These are phyloP conservation scores for Tetratostichococcus sp. DNA, from an alignment of 139 green algal species.

Conservation along the genomic window DNA sequence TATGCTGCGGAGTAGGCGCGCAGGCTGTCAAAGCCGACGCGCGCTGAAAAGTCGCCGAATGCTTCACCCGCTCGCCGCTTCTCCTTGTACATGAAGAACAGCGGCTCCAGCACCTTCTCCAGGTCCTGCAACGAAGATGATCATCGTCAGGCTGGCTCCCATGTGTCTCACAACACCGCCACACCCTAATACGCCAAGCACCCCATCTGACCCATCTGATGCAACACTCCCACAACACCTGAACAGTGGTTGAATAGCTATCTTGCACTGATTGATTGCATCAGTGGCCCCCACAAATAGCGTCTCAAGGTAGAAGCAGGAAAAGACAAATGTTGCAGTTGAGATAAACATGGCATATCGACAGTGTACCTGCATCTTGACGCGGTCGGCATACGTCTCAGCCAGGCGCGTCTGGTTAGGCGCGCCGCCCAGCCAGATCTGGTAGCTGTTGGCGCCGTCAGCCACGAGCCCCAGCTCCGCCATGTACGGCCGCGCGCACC, in stretches of 20 bases:
- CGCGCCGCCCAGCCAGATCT: slow-evolving; percentile 91
- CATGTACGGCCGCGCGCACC: slow-evolving; percentile 97
- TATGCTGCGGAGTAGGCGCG: slow-evolving; percentile 42
- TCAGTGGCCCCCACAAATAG: no score
- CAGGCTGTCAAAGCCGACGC: slow-evolving; percentile 61
- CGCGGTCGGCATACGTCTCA: slow-evolving; percentile 67
- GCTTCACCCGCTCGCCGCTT: slow-evolving; percentile 50
- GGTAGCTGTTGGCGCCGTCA: slow-evolving; percentile 96
- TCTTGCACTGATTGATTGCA: no score
- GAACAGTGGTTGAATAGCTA: no score
- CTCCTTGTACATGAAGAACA: slow-evolving; percentile 76
- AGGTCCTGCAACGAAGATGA: slow-evolving; percentile 62
- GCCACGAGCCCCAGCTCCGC: slow-evolving; percentile 97
- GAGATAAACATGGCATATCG: background rate
- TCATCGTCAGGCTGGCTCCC: no score
- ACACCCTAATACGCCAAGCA: no score
- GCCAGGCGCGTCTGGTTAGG: slow-evolving; percentile 81
- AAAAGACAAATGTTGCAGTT: no score
- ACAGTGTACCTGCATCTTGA: slow-evolving; percentile 63
- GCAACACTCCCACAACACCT: no score
- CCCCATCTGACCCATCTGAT: no score
- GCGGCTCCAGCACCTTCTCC: slow-evolving; percentile 87
- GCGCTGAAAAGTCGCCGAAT: slow-evolving; percentile 87
- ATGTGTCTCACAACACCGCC: no score
- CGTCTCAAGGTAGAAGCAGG: no score